These are phyloP conservation scores for Corniculantispora saksenae DNA, from an alignment of 2,329 filamentous ascomycete genomes.

Conservation along the genomic window DNA sequence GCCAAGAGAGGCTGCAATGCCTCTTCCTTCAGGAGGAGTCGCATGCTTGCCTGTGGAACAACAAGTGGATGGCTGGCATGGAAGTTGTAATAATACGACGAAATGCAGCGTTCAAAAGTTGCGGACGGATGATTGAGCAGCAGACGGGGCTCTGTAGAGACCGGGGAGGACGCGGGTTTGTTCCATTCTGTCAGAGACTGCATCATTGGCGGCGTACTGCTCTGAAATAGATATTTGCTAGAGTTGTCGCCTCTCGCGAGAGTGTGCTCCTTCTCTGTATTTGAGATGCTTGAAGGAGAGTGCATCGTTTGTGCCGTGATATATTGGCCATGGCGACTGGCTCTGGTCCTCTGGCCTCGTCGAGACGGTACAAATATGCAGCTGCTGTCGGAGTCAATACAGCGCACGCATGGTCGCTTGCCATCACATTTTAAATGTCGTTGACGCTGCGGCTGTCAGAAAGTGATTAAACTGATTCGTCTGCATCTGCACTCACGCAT, in stretches of 20 bases:
- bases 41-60: not conserved
- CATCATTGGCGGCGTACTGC: not conserved
- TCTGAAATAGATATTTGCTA: not conserved
- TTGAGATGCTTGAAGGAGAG: not conserved
- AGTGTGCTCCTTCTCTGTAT: not conserved
- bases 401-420: not conserved
- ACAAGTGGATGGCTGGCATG: slow-evolving; percentile 11
- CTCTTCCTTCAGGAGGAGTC: not conserved
- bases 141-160: not conserved
- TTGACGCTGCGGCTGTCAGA: not conserved
- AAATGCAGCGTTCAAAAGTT: not conserved
- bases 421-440: slow-evolving; percentile 13
- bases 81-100: slow-evolving; percentile 12
- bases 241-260: not conserved
- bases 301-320: not conserved
- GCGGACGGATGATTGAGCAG: not conserved
- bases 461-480: not conserved
- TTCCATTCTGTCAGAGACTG: not conserved
- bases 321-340: not conserved
- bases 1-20: slow-evolving; percentile 6
- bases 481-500: not conserved
- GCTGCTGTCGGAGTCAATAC: slow-evolving; percentile 5
- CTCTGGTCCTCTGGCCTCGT: not conserved
- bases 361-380: slow-evolving; percentile 14
- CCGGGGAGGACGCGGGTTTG: not conserved